A percentile compares a stretch with the other conserved stretches of the same genome.
phyloP scores from a whole-genome alignment of 371 early-diverging fungal species.

The Mucor piriformis region DNA sequence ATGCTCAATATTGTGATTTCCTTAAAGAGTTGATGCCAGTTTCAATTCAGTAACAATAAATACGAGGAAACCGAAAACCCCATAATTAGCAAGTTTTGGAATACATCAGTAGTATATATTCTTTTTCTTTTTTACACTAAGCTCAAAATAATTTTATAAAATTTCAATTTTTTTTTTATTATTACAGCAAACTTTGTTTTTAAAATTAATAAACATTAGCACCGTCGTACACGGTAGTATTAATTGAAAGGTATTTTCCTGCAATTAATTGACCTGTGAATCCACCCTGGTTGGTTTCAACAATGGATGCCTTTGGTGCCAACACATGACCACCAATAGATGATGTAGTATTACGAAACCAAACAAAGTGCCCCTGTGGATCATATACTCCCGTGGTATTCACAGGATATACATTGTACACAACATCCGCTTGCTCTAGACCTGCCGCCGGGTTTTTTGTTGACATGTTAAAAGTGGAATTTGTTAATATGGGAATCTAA shows the following conservation, averaged over 20 bases:
- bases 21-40: too few species aligned
- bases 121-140: too few species aligned
- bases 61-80: too few species aligned
- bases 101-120: too few species aligned
- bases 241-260: slow-evolving; percentile 5
- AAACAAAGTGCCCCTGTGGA: slow-evolving; percentile 3
- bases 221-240: not conserved
- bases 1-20: too few species aligned
- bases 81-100: too few species aligned
- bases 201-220: too few species aligned
- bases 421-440: slow-evolving; percentile 4
- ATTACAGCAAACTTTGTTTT: too few species aligned
- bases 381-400: slow-evolving; percentile 6
- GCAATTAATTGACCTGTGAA: slow-evolving; percentile 6
- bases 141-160: too few species aligned
- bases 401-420: slow-evolving; percentile 8
- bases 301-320: slow-evolving; percentile 6
- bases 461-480: slow-evolving; percentile 14
- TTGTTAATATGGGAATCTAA: slow-evolving; percentile 9
- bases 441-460: slow-evolving; percentile 21
- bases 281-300: slow-evolving; percentile 13
- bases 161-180: too few species aligned
- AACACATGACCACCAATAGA: not conserved
- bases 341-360: slow-evolving; percentile 15
- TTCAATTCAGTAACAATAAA: too few species aligned